Conservation (phyloP, 1,284 basidiomycete genomes). For the Termitomyces sp. region DNA sequence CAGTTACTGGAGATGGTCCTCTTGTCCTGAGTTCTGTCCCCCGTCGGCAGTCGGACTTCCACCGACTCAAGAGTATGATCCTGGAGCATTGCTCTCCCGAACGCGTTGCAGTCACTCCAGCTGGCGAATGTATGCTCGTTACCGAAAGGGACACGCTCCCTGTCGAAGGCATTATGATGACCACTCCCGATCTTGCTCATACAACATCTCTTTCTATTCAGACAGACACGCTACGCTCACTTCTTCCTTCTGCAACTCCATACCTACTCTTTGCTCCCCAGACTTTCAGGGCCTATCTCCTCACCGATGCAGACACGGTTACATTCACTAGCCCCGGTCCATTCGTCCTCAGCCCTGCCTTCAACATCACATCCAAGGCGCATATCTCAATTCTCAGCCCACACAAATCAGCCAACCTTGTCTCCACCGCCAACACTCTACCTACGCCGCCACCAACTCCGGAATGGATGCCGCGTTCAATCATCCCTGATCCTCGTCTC, state of each 20-base stretch:
- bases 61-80: conserved; percentile 14
- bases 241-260: conserved; percentile 11
- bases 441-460: conserved; percentile 34
- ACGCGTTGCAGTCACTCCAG: conserved; percentile 8
- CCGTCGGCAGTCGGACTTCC: conserved; percentile 6
- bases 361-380: conserved; percentile 17
- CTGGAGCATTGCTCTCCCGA: conserved; percentile 5
- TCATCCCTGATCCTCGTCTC: background rate
- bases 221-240: conserved; percentile 7
- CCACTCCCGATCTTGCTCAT: background rate
- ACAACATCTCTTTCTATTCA: conserved; percentile 1
- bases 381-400: conserved; percentile 26
- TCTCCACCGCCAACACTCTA: conserved; percentile 13
- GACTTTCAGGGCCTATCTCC: conserved; percentile 13
- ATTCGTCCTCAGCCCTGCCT: conserved; percentile 27
- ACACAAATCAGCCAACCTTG: conserved; percentile 15
- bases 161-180: conserved; percentile 9
- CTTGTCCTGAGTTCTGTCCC: conserved; percentile 20
- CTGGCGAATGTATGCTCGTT: conserved; percentile 10
- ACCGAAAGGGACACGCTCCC: conserved; percentile 6
- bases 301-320: conserved; percentile 7
- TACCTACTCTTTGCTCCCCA: conserved; percentile 16
- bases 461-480: conserved; percentile 12
- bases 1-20: conserved; percentile 24
- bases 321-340: conserved; percentile 23